Evolutionary conservation across 345 rosid species (phyloP).

Genomic region (Eucalyptus shirleyi): DNA sequence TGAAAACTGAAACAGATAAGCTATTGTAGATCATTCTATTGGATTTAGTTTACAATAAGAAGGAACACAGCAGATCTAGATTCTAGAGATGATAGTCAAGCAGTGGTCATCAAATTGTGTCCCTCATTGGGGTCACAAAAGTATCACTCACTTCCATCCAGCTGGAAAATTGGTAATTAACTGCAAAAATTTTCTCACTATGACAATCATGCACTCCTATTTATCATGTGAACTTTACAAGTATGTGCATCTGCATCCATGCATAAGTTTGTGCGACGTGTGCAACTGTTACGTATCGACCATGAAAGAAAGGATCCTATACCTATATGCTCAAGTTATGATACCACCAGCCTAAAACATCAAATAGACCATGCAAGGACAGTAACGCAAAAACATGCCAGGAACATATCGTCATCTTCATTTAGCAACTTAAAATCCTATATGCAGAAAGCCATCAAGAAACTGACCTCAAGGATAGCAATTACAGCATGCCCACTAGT

Average conservation of each 20-base stretch:
- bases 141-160: not conserved
- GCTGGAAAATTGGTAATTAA: not conserved
- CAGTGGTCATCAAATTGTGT: not conserved
- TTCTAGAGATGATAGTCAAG: not conserved
- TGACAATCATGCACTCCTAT: not conserved
- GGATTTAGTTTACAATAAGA: not conserved
- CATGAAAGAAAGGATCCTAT: not conserved
- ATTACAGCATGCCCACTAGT: conserved; percentile 69
- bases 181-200: not conserved
- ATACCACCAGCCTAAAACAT: not conserved
- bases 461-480: conserved; percentile 74
- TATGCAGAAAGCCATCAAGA: not conserved
- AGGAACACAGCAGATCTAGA: not conserved
- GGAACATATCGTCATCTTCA: not conserved
- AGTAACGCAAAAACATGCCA: not conserved
- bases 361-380: not conserved
- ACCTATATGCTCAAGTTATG: not conserved
- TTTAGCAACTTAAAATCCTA: not conserved
- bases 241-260: not conserved
- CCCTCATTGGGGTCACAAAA: not conserved
- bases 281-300: not conserved
- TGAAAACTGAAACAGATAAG: not conserved
- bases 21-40: not conserved
- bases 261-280: not conserved
- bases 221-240: not conserved